Evolutionary conservation across 257 asterid species (phyloP), one percentile per base, ranked within the genome.

Genomic region (Nicotiana tomentosiformis): DNA sequence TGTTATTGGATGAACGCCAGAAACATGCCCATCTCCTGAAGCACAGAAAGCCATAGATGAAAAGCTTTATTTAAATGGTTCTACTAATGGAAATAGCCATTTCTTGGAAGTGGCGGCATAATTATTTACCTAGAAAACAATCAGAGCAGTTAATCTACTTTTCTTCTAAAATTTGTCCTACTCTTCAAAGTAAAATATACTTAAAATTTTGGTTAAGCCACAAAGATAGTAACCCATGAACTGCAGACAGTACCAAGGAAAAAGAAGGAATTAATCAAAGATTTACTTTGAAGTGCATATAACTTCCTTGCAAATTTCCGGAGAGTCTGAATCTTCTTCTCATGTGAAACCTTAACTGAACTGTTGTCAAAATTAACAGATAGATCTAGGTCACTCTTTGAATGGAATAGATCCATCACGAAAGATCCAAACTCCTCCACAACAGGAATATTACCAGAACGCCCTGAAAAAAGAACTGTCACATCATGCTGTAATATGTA

Each of bases 351-450:
- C 82, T 81, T 58, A 82, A 72, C 90, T 53, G 81, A 84, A 66
- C 86, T 66, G 49, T 76, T 66, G 80, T 82, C 83, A 87, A 95
- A 95, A 87, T 95, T 94, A 82, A 95, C 92, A 46, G 99, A 95
- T 68, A 95, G 89, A 86, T 95, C 99, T 51, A 94, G 88, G 87
- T 94, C 99, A 72, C 99, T 95, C 74, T 89, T 88, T 53, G 86
- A 77, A 82, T 90, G 92, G 84, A 95, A 95, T 78, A 95, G 94
- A 89, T 95, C 98, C 99, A 95, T 95, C 12, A 91, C 92, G 60
- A 94, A 94, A 61, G 99, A 95, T 84, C 99, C 99, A 83, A 95
- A 95, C 86, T 90, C 99, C 91, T 87, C 97, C 88, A 95, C 96
- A 16, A 87, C 88, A 46, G 98, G 99, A 82, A 85, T 80, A 26